These are phyloP conservation scores for Hypholoma sublateritium DNA, from an alignment of 768 basidiomycete species.

Conservation along the genomic window DNA sequence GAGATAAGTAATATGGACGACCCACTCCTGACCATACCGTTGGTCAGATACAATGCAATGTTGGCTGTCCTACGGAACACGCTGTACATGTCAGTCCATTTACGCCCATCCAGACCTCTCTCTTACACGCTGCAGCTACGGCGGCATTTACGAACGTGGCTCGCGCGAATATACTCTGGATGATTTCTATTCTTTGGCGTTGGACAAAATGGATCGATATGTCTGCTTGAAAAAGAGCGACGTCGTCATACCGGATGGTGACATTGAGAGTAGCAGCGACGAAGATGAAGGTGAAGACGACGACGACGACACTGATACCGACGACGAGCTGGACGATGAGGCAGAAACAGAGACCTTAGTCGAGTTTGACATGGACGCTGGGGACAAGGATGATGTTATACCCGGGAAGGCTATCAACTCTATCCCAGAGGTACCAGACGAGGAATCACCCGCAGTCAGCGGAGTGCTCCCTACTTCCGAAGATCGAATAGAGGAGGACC, in stretches of 20 bases:
- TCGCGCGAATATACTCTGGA: constrained; percentile 86
- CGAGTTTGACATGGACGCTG: constrained; percentile 26
- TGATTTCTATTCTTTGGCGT: constrained; percentile 77
- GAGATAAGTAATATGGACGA: constrained; percentile 55
- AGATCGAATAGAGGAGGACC: too few species aligned
- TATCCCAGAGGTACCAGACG: constrained; percentile 5
- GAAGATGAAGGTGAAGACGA: constrained; percentile 60
- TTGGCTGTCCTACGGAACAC: constrained; percentile 81
- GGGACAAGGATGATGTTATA: constrained; percentile 3
- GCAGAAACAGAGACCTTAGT: constrained; percentile 26
- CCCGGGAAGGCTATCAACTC: not conserved
- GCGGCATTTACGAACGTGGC: constrained; percentile 85
- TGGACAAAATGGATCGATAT: constrained; percentile 85
- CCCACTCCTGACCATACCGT: constrained; percentile 60
- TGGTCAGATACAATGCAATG: constrained; percentile 87
- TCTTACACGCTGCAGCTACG: constrained; percentile 53
- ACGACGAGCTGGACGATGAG: constrained; percentile 43
- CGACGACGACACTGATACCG: constrained; percentile 45
- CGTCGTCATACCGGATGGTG: constrained; percentile 60
- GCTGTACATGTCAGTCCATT: constrained; percentile 71
- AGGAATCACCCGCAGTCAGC: not conserved
- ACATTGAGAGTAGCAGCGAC: constrained; percentile 60
- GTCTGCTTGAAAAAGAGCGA: constrained; percentile 69
- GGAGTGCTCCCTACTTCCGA: too few species aligned
- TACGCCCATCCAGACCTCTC: not conserved